These are phyloP conservation scores for Setomelanomma holmii DNA, from an alignment of 2,329 filamentous ascomycete genomes.

Conservation along the genomic window DNA sequence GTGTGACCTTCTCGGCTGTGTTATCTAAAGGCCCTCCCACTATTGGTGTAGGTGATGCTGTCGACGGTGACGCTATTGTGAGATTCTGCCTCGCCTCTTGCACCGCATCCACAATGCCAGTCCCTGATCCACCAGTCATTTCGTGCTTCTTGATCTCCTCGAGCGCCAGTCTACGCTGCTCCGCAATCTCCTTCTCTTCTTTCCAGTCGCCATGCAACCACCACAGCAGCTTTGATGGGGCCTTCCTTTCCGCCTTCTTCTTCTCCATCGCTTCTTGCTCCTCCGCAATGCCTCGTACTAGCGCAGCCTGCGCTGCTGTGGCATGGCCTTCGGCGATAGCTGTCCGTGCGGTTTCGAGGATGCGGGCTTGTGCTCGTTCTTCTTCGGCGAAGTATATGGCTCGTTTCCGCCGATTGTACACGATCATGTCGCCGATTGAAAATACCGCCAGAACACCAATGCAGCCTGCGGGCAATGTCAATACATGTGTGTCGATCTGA, in stretches of 20 bases:
- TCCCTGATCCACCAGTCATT: slow-evolving; percentile 23
- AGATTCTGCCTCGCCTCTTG: slow-evolving; percentile 40
- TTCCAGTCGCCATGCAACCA: slow-evolving; percentile 48
- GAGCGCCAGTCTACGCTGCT: slow-evolving; percentile 42
- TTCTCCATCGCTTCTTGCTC: slow-evolving; percentile 59
- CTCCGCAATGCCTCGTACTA: slow-evolving; percentile 67
- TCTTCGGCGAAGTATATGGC: slow-evolving; percentile 66
- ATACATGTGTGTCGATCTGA: not conserved
- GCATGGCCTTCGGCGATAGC: slow-evolving; percentile 54
- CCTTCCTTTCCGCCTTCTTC: slow-evolving; percentile 43
- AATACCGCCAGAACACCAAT: slow-evolving; percentile 68
- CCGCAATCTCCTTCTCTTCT: slow-evolving; percentile 44
- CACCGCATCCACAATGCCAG: slow-evolving; percentile 40
- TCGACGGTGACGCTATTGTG: slow-evolving; percentile 29
- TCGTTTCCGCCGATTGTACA: slow-evolving; percentile 71
- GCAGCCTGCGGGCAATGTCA: slow-evolving; percentile 55
- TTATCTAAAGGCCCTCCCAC: slow-evolving; percentile 56
- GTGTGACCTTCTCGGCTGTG: slow-evolving; percentile 50
- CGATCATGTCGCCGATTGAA: slow-evolving; percentile 69
- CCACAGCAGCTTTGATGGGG: slow-evolving; percentile 42
- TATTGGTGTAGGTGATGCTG: slow-evolving; percentile 37
- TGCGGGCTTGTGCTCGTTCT: slow-evolving; percentile 53
- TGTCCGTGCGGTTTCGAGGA: slow-evolving; percentile 53
- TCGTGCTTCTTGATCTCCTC: slow-evolving; percentile 41
- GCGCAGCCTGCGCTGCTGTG: slow-evolving; percentile 58